These are phyloP conservation scores for Leishmania tropica DNA, from an alignment of 208 protist genomes.

Conservation along the genomic window DNA sequence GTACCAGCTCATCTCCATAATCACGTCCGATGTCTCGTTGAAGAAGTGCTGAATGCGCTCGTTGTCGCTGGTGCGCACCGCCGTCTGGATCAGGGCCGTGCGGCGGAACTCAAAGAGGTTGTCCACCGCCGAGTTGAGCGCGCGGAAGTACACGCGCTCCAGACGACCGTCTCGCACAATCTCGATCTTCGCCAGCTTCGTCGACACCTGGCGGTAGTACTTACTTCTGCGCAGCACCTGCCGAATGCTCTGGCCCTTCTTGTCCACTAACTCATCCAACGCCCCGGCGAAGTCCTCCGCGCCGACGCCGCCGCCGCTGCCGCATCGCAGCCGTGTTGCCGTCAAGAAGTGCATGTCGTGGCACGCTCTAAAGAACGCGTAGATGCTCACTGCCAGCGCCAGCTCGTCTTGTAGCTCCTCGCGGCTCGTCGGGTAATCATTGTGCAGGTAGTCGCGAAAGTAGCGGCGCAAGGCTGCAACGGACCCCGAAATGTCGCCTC, in stretches of 20 bases:
- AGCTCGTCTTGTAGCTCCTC: slow-evolving; percentile 66
- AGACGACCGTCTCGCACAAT: slow-evolving; percentile 53
- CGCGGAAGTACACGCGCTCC: slow-evolving; percentile 75
- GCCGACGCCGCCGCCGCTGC: neutral
- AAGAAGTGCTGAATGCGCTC: slow-evolving; percentile 68
- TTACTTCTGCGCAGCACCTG: slow-evolving; percentile 49
- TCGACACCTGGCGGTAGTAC: slow-evolving; percentile 40
- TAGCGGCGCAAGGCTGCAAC: slow-evolving; percentile 32
- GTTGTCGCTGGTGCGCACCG: slow-evolving; percentile 61
- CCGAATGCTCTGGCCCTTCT: slow-evolving; percentile 43
- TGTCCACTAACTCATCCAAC: slow-evolving; percentile 54
- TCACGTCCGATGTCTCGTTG: slow-evolving; percentile 36
- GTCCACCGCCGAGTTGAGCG: slow-evolving; percentile 42
- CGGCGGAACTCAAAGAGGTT: slow-evolving; percentile 41
- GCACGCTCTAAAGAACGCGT: slow-evolving; percentile 63
- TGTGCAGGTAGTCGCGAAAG: slow-evolving; percentile 41
- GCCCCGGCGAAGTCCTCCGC: slow-evolving; percentile 1
- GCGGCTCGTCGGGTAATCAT: slow-evolving; percentile 33
- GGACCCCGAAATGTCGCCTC: slow-evolving; percentile 32
- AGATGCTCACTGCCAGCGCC: slow-evolving; percentile 53
- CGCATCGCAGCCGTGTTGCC: slow-evolving; percentile 1
- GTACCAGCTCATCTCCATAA: slow-evolving; percentile 63
- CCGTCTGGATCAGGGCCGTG: slow-evolving; percentile 36
- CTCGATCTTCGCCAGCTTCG: slow-evolving; percentile 66
- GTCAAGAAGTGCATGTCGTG: slow-evolving; percentile 60